A percentile compares a stretch with the other conserved stretches of the same genome.
Conservation (phyloP, 768 basidiomycete species). For the Macrolepiota dolichaula region DNA sequence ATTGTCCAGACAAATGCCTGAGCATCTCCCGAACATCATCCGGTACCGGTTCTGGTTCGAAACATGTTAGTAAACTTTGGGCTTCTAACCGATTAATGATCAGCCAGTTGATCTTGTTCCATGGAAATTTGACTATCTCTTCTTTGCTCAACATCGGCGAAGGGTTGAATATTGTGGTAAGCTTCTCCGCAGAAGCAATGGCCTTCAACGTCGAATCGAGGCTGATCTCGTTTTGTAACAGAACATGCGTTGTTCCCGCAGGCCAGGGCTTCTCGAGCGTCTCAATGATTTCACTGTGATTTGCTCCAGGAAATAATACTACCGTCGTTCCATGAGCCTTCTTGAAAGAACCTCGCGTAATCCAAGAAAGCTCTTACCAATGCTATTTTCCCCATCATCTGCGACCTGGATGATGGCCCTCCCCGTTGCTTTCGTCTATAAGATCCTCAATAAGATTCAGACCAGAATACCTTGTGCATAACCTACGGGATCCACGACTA, state of each 20-base stretch:
- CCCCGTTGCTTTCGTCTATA: constrained; percentile 45
- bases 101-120: constrained; percentile 50
- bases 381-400: constrained; percentile 57
- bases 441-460: constrained; percentile 30
- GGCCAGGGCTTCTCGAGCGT: constrained; percentile 28
- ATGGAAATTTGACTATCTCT: constrained; percentile 44
- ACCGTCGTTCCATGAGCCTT: background rate
- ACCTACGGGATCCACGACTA: constrained; percentile 4
- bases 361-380: constrained; percentile 35
- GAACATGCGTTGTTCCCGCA: constrained; percentile 42
- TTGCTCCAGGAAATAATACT: constrained; percentile 61
- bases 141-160: constrained; percentile 46
- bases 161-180: constrained; percentile 48
- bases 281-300: constrained; percentile 34
- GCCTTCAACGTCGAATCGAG: constrained; percentile 36
- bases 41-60: constrained; percentile 26
- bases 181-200: constrained; percentile 21
- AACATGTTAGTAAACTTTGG: background rate
- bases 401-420: constrained; percentile 61
- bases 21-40: constrained; percentile 31
- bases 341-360: background rate
- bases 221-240: constrained; percentile 61
- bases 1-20: constrained; percentile 15
- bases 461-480: constrained; percentile 30
- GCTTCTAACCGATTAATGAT: constrained; percentile 54